Percentiles rank a stretch among this genome's conserved stretches.
Evolutionary conservation across 2,329 filamentous ascomycete species (phyloP).

Genomic region (Colletotrichum costaricense): DNA sequence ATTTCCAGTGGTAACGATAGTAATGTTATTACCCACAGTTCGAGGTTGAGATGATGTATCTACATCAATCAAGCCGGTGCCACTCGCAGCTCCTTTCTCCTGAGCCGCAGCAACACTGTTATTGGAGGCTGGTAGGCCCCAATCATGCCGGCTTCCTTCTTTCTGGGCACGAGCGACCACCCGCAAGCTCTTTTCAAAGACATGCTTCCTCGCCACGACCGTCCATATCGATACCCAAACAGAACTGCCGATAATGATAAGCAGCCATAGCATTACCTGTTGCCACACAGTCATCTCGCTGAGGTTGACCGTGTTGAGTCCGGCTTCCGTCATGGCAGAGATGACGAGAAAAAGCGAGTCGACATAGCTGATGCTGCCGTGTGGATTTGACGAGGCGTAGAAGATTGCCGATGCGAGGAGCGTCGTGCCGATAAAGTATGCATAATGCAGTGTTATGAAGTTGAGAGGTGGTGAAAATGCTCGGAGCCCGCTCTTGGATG

Average conservation of each 20-base stretch:
- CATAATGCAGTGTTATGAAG: conserved; percentile 74
- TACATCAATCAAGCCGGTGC: background rate
- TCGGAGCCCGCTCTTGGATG: background rate
- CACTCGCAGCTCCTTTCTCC: background rate
- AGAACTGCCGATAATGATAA: conserved; percentile 74
- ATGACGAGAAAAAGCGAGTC: conserved; percentile 76
- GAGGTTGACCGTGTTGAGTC: conserved; percentile 75
- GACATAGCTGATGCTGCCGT: conserved; percentile 65
- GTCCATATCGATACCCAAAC: conserved; percentile 77
- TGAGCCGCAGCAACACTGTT: background rate
- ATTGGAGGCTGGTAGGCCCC: conserved; percentile 42
- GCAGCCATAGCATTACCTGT: conserved; percentile 72
- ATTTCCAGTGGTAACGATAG: background rate
- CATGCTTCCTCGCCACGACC: conserved; percentile 67
- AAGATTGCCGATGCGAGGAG: conserved; percentile 70
- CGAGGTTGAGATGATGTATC: background rate
- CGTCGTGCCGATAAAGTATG: conserved; percentile 70
- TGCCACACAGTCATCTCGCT: conserved; percentile 75
- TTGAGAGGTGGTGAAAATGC: conserved; percentile 57
- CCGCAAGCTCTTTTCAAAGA: conserved; percentile 71
- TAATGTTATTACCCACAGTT: background rate
- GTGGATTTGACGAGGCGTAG: conserved; percentile 66
- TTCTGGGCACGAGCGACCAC: conserved; percentile 58
- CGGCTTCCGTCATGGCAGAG: conserved; percentile 75
- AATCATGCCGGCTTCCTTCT: conserved; percentile 41